Evolutionary conservation across 2,329 filamentous ascomycete species (phyloP).

Genomic region (Talaromyces marneffei): DNA sequence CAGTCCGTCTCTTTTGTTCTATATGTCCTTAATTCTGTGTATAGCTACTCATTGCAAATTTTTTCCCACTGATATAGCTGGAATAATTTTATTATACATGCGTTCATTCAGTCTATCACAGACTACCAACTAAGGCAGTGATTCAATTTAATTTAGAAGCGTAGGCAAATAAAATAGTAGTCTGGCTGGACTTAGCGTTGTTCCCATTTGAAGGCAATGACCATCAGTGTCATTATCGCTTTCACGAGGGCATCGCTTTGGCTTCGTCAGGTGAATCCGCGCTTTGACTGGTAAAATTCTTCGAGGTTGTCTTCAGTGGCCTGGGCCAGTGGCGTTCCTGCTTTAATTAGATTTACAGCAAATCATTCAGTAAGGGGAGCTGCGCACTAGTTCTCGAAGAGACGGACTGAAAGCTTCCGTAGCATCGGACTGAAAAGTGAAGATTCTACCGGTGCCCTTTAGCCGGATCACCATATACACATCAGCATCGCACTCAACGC

Average conservation of each 20-base stretch:
- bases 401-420: background rate
- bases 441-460: background rate
- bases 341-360: background rate
- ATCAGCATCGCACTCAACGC: background rate
- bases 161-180: background rate
- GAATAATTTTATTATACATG: background rate
- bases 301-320: background rate
- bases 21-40: background rate
- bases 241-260: background rate
- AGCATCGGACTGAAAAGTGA: constrained; percentile 1
- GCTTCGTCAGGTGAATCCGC: background rate
- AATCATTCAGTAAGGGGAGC: background rate
- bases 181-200: background rate
- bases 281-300: background rate
- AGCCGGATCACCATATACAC: constrained; percentile 1
- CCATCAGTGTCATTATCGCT: background rate
- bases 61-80: background rate
- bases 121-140: background rate
- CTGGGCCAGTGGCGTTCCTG: background rate
- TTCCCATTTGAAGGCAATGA: background rate
- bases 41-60: background rate
- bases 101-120: background rate
- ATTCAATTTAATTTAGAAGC: background rate
- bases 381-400: background rate
- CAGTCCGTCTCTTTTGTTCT: background rate